Evolutionary conservation across 2,329 filamentous ascomycete species (phyloP).

Genomic region (Coniochaeta sp.): DNA sequence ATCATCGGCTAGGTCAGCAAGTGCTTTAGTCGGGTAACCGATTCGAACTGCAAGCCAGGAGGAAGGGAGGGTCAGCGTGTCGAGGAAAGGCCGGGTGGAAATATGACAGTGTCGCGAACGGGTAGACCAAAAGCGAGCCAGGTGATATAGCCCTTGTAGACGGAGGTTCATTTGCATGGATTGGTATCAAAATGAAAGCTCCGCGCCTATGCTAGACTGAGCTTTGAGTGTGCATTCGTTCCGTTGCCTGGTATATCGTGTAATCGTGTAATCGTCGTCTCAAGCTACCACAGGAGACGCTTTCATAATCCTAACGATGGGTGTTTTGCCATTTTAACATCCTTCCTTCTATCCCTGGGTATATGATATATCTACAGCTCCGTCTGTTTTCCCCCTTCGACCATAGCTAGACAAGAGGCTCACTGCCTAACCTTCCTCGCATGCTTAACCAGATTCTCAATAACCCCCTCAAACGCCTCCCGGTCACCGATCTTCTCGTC

Average conservation of each 20-base stretch:
- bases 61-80: not conserved
- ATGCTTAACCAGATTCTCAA: conserved; percentile 92
- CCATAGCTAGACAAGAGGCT: too few relatives aligned
- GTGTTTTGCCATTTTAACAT: too few relatives aligned
- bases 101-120: not conserved
- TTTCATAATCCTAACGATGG: too few relatives aligned
- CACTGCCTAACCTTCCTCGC: conserved; percentile 79
- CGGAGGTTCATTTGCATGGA: conserved; percentile 4
- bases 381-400: too few relatives aligned
- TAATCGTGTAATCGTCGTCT: too few relatives aligned
- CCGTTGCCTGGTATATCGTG: too few relatives aligned
- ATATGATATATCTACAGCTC: not conserved
- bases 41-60: not conserved
- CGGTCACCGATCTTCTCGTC: conserved; percentile 86
- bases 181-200: not conserved
- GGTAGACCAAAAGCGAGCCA: conserved; percentile 10
- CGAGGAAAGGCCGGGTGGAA: not conserved
- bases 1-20: not conserved
- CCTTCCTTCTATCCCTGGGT: not conserved
- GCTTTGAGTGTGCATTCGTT: too few relatives aligned
- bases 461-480: conserved; percentile 91
- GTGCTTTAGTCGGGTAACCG: not conserved
- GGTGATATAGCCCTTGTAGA: not conserved
- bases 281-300: too few relatives aligned
- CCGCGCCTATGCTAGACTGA: too few relatives aligned